These are phyloP conservation scores for Aspergillus neoniger DNA, from an alignment of 2,329 filamentous ascomycete genomes.

Conservation along the genomic window DNA sequence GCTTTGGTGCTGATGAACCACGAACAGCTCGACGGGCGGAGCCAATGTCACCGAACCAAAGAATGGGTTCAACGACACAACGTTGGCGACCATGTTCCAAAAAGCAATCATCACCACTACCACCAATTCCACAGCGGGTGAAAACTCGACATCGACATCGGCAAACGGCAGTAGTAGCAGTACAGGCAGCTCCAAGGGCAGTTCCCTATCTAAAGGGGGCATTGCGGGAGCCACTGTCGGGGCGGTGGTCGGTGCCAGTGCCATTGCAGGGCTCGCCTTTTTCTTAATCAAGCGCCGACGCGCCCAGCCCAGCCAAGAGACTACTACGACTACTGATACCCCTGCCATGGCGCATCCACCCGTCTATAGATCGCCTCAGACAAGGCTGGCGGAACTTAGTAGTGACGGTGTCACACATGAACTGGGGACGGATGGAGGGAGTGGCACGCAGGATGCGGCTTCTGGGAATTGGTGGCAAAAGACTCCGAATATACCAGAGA, in stretches of 20 bases:
- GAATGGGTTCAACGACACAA: slow-evolving; percentile 6
- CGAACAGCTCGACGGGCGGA: slow-evolving; percentile 4
- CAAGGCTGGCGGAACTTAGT: neutral
- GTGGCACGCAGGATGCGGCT: neutral
- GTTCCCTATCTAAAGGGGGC: neutral
- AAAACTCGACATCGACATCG: neutral
- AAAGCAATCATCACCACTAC: neutral
- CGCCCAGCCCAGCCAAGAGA: neutral
- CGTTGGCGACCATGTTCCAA: neutral
- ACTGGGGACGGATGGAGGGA: neutral
- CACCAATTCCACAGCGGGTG: neutral
- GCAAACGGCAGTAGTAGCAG: neutral
- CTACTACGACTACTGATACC: too few species aligned
- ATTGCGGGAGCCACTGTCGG: neutral
- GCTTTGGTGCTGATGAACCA: neutral
- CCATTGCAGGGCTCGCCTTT: neutral
- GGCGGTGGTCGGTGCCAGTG: neutral
- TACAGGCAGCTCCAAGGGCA: neutral
- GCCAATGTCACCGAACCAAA: slow-evolving; percentile 8
- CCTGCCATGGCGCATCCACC: neutral
- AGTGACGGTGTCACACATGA: neutral
- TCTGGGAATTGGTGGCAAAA: neutral
- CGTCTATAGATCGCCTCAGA: neutral
- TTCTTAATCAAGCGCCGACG: neutral
- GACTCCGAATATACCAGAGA: neutral